These are phyloP conservation scores for Bruguiera gymnorhiza DNA, from an alignment of 345 rosid species.

Conservation along the genomic window DNA sequence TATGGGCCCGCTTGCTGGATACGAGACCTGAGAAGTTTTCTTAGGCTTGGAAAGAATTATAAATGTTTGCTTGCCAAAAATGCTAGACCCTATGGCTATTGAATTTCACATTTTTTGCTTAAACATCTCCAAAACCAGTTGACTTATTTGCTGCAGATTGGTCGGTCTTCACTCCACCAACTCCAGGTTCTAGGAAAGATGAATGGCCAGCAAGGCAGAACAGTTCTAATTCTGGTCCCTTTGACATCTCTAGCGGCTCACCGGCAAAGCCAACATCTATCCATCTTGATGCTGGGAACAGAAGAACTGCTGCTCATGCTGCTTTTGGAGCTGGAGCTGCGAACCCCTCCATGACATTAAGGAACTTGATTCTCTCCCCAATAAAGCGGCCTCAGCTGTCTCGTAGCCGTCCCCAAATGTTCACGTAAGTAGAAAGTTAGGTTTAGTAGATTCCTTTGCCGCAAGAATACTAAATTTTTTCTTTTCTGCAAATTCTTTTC, in stretches of 20 bases:
- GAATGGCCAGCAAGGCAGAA: conserved; percentile 86
- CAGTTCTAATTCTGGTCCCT: conserved; percentile 70
- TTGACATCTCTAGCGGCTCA: conserved; percentile 58
- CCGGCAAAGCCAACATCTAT: conserved; percentile 51
- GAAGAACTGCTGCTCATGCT: conserved; percentile 46
- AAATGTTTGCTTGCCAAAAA: conserved; percentile 7
- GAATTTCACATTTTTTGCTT: conserved; percentile 23
- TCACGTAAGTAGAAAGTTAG: conserved; percentile 50
- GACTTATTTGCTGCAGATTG: conserved; percentile 88
- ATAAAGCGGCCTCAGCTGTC: conserved; percentile 91
- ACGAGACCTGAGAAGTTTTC: not conserved
- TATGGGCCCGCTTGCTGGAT: not conserved
- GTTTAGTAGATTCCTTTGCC: not conserved
- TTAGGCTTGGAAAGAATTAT: not conserved
- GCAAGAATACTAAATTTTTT: not conserved
- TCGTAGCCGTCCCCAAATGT: conserved; percentile 62
- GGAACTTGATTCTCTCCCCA: conserved; percentile 90
- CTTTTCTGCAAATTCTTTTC: not conserved
- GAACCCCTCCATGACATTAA: conserved; percentile 68
- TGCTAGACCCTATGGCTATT: conserved; percentile 1
- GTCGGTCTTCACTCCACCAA: conserved; percentile 72
- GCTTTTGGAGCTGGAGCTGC: conserved; percentile 46
- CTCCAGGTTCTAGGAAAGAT: conserved; percentile 95
- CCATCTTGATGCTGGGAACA: conserved; percentile 56
- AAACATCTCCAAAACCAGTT: conserved; percentile 53